A percentile compares a stretch with the other conserved stretches of the same genome.
phyloP scores from a whole-genome alignment of 805 yeast genomes.

The Candida sakaeoensis region DNA sequence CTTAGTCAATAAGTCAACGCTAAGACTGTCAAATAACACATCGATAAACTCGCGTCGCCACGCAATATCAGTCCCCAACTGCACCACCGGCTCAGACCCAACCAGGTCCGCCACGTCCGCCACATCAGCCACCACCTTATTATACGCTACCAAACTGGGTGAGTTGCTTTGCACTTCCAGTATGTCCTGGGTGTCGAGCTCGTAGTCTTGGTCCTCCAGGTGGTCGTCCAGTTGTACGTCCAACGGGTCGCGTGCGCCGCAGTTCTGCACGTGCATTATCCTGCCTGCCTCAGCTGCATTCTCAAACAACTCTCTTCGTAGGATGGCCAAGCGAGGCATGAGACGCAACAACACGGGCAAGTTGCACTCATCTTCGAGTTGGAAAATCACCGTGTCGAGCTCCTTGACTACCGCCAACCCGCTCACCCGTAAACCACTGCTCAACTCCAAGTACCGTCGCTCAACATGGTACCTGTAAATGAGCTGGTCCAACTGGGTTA shows the following conservation, averaged over 20 bases:
- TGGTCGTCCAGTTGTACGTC: too few relatives aligned
- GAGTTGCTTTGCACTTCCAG: not conserved
- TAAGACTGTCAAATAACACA: not conserved
- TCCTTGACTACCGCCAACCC: slow-evolving; percentile 11
- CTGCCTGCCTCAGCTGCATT: slow-evolving; percentile 31
- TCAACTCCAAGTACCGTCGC: slow-evolving; percentile 21
- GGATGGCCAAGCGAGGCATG: slow-evolving; percentile 21
- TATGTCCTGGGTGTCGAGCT: not conserved
- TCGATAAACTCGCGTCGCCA: not conserved
- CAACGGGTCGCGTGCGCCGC: too few relatives aligned
- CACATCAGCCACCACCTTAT: too few relatives aligned
- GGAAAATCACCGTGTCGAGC: slow-evolving; percentile 14
- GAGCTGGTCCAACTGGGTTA: slow-evolving; percentile 26
- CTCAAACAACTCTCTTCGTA: slow-evolving; percentile 25
- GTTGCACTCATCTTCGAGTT: slow-evolving; percentile 18
- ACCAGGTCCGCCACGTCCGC: too few relatives aligned
- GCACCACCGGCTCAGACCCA: too few relatives aligned
- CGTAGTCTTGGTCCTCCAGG: too few relatives aligned
- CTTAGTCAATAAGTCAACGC: not conserved
- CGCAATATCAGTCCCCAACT: not conserved
- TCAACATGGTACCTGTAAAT: slow-evolving; percentile 22
- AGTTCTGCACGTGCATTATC: not conserved
- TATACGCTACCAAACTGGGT: not conserved
- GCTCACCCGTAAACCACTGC: slow-evolving; percentile 10
- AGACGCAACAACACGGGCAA: slow-evolving; percentile 9